Base-by-base conservation (phyloP, 768 basidiomycete species). In the Hebeloma cylindrosporum region DNA sequence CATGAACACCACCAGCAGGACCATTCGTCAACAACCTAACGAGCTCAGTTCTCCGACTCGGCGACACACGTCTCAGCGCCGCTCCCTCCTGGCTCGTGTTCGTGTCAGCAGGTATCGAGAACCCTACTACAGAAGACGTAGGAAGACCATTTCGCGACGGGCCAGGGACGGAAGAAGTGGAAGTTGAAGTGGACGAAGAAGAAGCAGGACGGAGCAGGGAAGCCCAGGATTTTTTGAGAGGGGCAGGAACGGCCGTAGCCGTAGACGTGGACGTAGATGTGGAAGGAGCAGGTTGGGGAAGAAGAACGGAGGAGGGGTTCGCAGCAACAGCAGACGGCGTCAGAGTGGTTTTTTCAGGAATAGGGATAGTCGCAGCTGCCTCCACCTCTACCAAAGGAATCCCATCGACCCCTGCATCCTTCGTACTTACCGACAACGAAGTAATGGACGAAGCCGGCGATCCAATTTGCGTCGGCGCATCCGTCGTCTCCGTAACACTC, bases 151-250 rank as follows among this genome's bases (percentile, higher is more conserved):
- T 75, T 32, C 64, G 55, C 18, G 65, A 59, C 40, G 68, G 71
- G 56, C 56, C 52, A 22, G 60, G 36, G 8, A 60, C 63, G 0
- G 74, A 61, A 1, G 68, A 50, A 0, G 67, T 47, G 3, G 73
- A 65, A 4, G 69, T 17, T 13, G 34, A 45, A 3, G 73, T 63
- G 0, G 76, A 63, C 0, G 69, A 50, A 3, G 74, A 66, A 5
- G 71, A 58, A 2, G 72, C 43, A 0, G 74, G 61, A 38, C 77
- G 75, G 27, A 90, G 69, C 25, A 91, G 79, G 10, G 85, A 85
- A 0, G 88, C 86, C 82, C 83, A 91, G 2, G 83, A 85, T 60
- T 82, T 87, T 65, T 80, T 85, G n/a, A 52, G 42, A 4, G 69
- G 61, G 17, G 69, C 53, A 27, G 68, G 9, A 3, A 46, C 29